Evolutionary conservation across 2,329 filamentous ascomycete genomes (phyloP).

Genomic region (Cercospora berteroae): DNA sequence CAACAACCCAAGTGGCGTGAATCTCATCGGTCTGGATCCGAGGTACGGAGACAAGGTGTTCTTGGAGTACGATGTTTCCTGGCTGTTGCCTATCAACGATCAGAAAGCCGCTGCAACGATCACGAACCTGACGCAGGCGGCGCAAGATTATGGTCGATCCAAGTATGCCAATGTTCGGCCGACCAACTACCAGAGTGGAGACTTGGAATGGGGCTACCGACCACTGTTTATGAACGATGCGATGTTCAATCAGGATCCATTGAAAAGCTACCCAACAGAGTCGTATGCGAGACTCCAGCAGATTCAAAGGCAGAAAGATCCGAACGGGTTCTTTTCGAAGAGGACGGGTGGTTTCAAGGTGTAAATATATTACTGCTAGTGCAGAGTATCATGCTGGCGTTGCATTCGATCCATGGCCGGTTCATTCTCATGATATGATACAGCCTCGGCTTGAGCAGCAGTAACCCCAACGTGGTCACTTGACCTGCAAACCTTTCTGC

Average conservation of each 20-base stretch:
- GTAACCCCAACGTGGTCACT: background rate
- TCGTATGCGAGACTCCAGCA: slow-evolving; percentile 23
- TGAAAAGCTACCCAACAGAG: slow-evolving; percentile 22
- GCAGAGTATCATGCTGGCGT: background rate
- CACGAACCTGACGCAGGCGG: slow-evolving; percentile 22
- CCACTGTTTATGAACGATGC: slow-evolving; percentile 32
- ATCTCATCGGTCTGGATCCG: slow-evolving; percentile 24
- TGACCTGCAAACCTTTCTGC: slow-evolving; percentile 18
- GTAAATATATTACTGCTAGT: background rate
- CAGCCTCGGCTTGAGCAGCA: background rate
- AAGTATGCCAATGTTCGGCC: slow-evolving; percentile 23
- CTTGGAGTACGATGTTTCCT: slow-evolving; percentile 29
- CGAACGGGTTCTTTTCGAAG: slow-evolving; percentile 26
- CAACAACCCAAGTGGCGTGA: slow-evolving; percentile 23
- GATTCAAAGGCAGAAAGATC: slow-evolving; percentile 26
- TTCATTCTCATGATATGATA: no score
- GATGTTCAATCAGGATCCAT: slow-evolving; percentile 29
- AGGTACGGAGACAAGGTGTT: slow-evolving; percentile 24
- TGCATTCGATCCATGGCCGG: background rate
- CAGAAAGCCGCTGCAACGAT: slow-evolving; percentile 18
- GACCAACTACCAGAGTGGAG: slow-evolving; percentile 26
- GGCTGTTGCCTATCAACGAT: slow-evolving; percentile 20
- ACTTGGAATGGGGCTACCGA: slow-evolving; percentile 19
- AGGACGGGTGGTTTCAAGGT: slow-evolving; percentile 27
- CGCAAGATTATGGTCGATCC: slow-evolving; percentile 20